A percentile compares a stretch with the other conserved stretches of the same genome.
Evolutionary conservation across 768 basidiomycete genomes (phyloP).

Genomic region (Leccinellum albellum): DNA sequence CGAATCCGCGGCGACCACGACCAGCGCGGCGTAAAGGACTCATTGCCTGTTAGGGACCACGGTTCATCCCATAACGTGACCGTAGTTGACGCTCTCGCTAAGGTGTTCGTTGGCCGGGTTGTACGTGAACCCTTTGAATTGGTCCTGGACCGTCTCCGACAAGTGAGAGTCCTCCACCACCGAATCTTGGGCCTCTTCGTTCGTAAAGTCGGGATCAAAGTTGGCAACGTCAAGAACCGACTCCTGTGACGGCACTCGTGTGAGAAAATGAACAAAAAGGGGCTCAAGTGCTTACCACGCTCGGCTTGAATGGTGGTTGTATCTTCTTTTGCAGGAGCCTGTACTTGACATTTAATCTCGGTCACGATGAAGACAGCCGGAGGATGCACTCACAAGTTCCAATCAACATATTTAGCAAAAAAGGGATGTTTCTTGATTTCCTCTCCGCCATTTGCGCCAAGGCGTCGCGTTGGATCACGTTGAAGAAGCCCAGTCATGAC

Average conservation of each 20-base stretch:
- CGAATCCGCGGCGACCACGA: constrained; percentile 12
- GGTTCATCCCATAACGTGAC: constrained; percentile 31
- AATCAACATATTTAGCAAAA: constrained; percentile 92
- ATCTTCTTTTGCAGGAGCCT: constrained; percentile 91
- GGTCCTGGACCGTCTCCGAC: constrained; percentile 95
- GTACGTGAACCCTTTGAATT: constrained; percentile 90
- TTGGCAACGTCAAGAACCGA: constrained; percentile 92
- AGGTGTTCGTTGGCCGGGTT: constrained; percentile 82
- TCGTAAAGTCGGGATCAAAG: constrained; percentile 97
- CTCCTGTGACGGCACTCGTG: constrained; percentile 45
- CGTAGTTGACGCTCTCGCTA: constrained; percentile 77
- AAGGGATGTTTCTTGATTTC: constrained; percentile 96
- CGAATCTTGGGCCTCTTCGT: constrained; percentile 91
- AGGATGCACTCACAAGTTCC: constrained; percentile 56
- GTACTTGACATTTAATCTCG: constrained; percentile 3
- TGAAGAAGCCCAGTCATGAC: constrained; percentile 87
- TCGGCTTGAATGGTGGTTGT: constrained; percentile 96
- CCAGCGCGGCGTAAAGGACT: constrained; percentile 17
- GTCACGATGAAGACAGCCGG: background rate
- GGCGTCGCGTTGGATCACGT: constrained; percentile 78
- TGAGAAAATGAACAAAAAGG: background rate
- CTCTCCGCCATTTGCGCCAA: constrained; percentile 92
- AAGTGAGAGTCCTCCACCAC: constrained; percentile 92
- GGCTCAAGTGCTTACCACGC: constrained; percentile 60
- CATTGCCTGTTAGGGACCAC: constrained; percentile 6